These are phyloP conservation scores for Scheffersomyces stipitis DNA, from an alignment of 805 yeast genomes.

Conservation along the genomic window DNA sequence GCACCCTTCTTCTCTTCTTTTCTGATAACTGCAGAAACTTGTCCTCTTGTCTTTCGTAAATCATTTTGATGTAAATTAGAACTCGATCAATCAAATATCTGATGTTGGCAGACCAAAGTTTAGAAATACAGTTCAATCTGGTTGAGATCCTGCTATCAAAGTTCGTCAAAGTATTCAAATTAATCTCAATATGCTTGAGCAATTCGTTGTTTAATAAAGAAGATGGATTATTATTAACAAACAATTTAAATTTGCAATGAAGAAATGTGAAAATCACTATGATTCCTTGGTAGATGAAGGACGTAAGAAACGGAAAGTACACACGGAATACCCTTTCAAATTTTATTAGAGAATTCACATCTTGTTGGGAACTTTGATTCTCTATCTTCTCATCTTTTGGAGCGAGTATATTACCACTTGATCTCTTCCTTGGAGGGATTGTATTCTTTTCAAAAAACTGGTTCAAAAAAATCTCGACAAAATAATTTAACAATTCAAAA, in stretches of 20 bases:
- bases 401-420: background rate
- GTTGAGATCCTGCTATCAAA: slow-evolving; percentile 23
- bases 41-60: slow-evolving; percentile 17
- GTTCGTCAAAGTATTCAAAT: slow-evolving; percentile 20
- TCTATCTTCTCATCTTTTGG: background rate
- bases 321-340: slow-evolving; percentile 37
- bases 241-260: slow-evolving; percentile 41
- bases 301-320: slow-evolving; percentile 47
- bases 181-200: slow-evolving; percentile 20
- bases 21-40: background rate
- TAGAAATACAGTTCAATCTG: slow-evolving; percentile 14
- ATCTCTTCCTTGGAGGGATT: background rate
- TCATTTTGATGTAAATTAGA: slow-evolving; percentile 24
- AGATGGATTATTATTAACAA: slow-evolving; percentile 17
- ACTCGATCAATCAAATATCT: slow-evolving; percentile 31
- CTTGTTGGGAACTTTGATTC: slow-evolving; percentile 1
- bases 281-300: slow-evolving; percentile 51
- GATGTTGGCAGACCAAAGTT: slow-evolving; percentile 37
- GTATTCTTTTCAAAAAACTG: slow-evolving; percentile 10
- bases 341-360: slow-evolving; percentile 8
- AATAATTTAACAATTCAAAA: slow-evolving; percentile 32
- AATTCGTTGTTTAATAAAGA: slow-evolving; percentile 16
- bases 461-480: slow-evolving; percentile 31
- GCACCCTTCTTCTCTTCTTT: slow-evolving; percentile 3
- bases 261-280: slow-evolving; percentile 50